A percentile compares a stretch with the other conserved stretches of the same genome.
These are phyloP conservation scores for Monosporascus sp. DNA, from an alignment of 2,329 filamentous ascomycete genomes.

Conservation along the genomic window DNA sequence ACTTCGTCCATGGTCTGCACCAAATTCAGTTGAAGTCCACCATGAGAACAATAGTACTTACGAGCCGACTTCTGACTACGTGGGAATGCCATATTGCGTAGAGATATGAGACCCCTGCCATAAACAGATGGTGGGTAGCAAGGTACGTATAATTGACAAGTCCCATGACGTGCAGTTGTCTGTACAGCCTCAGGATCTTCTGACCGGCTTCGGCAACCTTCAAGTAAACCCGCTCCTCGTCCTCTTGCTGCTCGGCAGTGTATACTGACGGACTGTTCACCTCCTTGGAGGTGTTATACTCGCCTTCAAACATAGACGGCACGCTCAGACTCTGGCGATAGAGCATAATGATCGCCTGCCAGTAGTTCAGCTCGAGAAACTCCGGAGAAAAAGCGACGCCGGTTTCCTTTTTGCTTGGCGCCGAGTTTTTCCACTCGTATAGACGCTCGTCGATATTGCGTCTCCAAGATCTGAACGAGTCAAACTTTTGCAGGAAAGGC, in stretches of 20 bases:
- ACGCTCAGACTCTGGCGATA: slow-evolving; percentile 88
- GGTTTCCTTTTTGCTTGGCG: slow-evolving; percentile 71
- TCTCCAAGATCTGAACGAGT: slow-evolving; percentile 83
- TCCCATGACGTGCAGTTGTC: slow-evolving; percentile 79
- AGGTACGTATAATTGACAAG: slow-evolving; percentile 95
- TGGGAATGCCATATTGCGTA: slow-evolving; percentile 98
- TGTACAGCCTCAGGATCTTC: slow-evolving; percentile 84
- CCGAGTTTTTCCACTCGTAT: slow-evolving; percentile 78
- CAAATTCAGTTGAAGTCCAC: slow-evolving; percentile 19
- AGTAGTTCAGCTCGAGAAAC: slow-evolving; percentile 93
- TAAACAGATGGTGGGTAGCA: slow-evolving; percentile 93
- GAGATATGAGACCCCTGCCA: slow-evolving; percentile 92
- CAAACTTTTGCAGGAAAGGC: slow-evolving; percentile 77
- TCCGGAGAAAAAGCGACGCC: slow-evolving; percentile 86
- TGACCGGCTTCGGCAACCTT: slow-evolving; percentile 95
- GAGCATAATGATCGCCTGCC: slow-evolving; percentile 94
- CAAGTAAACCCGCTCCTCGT: slow-evolving; percentile 86
- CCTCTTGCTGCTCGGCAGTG: slow-evolving; percentile 63
- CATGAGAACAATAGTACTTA: slow-evolving; percentile 42
- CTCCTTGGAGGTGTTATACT: slow-evolving; percentile 62
- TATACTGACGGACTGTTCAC: slow-evolving; percentile 58
- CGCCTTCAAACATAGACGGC: slow-evolving; percentile 76
- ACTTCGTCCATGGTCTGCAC: slow-evolving; percentile 80
- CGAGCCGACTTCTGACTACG: slow-evolving; percentile 76
- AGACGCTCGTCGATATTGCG: slow-evolving; percentile 79